Percentiles rank a stretch among this genome's conserved stretches.
Conservation (phyloP, 1,139 yeast species). For the Suhomyces atakaporum region DNA sequence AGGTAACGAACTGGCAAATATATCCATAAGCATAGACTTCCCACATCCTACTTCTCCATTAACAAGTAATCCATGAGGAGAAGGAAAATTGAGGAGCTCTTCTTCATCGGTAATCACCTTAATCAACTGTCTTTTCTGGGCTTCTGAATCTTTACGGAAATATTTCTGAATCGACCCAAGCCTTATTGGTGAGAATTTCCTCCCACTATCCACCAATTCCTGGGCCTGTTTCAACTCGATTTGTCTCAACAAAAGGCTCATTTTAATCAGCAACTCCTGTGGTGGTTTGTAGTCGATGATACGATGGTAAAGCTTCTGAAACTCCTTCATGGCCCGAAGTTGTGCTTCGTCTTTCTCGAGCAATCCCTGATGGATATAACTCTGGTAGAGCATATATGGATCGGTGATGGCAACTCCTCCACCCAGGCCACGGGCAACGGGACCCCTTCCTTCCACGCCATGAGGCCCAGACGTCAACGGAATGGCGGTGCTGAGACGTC, state of each 20-base stretch:
- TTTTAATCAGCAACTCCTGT: constrained; percentile 47
- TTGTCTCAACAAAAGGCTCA: constrained; percentile 49
- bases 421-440: constrained; percentile 10
- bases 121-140: constrained; percentile 40
- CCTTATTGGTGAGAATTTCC: constrained; percentile 17
- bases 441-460: constrained; percentile 45
- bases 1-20: constrained; percentile 67
- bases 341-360: constrained; percentile 59
- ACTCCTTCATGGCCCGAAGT: constrained; percentile 62
- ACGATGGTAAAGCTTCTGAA: constrained; percentile 61
- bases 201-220: constrained; percentile 15
- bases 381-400: constrained; percentile 60
- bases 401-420: constrained; percentile 54
- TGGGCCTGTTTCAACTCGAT: constrained; percentile 44
- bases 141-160: constrained; percentile 31
- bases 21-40: constrained; percentile 71
- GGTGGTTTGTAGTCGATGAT: constrained; percentile 64
- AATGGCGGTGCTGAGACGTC: too few relatives aligned
- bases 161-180: constrained; percentile 23
- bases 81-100: constrained; percentile 52
- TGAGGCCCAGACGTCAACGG: constrained; percentile 28
- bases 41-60: constrained; percentile 82
- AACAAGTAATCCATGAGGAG: constrained; percentile 65
- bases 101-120: constrained; percentile 63
- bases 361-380: constrained; percentile 51